Conservation (phyloP, 441 rosid species). For the Populus hybrid region DNA sequence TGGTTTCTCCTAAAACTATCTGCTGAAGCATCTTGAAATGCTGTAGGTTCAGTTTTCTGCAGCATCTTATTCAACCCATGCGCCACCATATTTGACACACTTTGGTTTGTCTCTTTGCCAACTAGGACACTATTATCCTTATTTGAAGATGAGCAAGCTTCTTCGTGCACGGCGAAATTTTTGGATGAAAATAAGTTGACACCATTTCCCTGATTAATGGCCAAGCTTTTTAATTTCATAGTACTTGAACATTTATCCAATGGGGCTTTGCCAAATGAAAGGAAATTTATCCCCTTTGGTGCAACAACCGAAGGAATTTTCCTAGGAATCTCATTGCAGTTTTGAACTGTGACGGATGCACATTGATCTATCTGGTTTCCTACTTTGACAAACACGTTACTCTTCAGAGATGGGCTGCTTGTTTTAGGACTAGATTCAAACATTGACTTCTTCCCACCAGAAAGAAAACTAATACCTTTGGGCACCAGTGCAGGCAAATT, state of each 20-base stretch:
- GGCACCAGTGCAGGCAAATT: conserved; percentile 38
- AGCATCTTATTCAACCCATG: conserved; percentile 12
- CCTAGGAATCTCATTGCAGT: conserved; percentile 25
- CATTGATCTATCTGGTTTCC: conserved; percentile 27
- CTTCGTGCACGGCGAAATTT: conserved; percentile 16
- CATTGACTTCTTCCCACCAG: conserved; percentile 33
- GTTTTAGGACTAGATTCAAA: conserved; percentile 31
- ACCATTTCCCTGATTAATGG: conserved; percentile 11
- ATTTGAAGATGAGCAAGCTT: conserved; percentile 1
- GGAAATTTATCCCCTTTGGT: conserved; percentile 85
- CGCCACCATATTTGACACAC: conserved; percentile 3
- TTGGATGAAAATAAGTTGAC: conserved; percentile 11
- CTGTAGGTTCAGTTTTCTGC: conserved; percentile 20
- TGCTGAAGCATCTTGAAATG: conserved; percentile 13
- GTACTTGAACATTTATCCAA: conserved; percentile 14
- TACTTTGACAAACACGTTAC: conserved; percentile 28
- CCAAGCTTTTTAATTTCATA: conserved; percentile 17
- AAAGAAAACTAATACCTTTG: conserved; percentile 38
- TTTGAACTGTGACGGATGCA: conserved; percentile 33
- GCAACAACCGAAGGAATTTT: conserved; percentile 28
- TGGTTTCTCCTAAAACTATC: conserved; percentile 12
- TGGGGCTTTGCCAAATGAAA: conserved; percentile 53
- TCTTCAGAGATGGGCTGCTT: conserved; percentile 33
- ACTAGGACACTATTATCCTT: neutral
- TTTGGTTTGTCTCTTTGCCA: conserved; percentile 16